Conservation (phyloP, 371 early-diverging fungal genomes). For the Mortierella sp. region DNA sequence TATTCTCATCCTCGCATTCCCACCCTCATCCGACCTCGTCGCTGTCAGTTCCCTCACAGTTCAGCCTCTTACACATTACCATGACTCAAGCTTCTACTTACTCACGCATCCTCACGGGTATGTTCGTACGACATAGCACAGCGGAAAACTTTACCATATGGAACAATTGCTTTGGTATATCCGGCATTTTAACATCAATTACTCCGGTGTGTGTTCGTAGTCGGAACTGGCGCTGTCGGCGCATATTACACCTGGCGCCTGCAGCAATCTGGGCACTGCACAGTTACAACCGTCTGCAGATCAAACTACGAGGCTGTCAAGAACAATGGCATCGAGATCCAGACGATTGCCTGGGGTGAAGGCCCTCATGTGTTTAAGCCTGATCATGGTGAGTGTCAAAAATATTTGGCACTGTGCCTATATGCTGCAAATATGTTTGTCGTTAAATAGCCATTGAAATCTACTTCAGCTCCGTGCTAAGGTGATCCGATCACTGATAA, state of each 20-base stretch:
- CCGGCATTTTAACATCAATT: background rate
- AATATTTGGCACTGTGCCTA: background rate
- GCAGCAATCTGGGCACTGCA: conserved; percentile 59
- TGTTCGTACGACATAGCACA: background rate
- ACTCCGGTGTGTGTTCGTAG: conserved; percentile 41
- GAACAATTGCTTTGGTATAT: background rate
- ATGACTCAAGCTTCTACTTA: conserved; percentile 29
- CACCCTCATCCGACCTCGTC: background rate
- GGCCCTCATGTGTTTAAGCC: conserved; percentile 69
- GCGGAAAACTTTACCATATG: background rate
- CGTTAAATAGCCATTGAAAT: background rate
- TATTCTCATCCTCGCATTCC: background rate
- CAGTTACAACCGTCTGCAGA: conserved; percentile 83
- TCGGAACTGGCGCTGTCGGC: conserved; percentile 89
- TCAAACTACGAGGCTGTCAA: conserved; percentile 79
- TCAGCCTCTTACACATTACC: background rate
- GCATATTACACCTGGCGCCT: conserved; percentile 81
- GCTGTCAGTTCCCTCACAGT: background rate
- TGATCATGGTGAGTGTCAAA: conserved; percentile 56
- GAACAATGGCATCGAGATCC: conserved; percentile 73
- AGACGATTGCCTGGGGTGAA: conserved; percentile 72
- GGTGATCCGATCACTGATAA: background rate
- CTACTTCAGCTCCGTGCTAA: too few relatives aligned
- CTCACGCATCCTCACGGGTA: conserved; percentile 50
- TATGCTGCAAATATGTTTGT: background rate